Conservation (phyloP, 345 rosid genomes). For the Aethionema arabicum region DNA sequence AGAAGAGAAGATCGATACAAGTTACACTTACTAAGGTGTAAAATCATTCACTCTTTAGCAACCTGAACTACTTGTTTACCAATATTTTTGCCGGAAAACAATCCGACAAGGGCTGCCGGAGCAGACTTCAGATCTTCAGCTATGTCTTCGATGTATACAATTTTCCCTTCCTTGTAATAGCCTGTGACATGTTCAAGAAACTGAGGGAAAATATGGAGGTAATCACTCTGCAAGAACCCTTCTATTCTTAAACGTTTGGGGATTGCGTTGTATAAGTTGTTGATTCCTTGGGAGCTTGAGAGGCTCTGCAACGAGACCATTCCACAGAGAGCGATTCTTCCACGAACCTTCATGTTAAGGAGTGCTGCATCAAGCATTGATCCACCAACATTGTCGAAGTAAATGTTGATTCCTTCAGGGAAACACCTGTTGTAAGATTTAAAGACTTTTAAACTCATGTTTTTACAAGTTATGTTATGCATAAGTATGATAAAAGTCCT, state of each 20-base stretch:
- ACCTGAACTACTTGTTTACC: slow-evolving; percentile 55
- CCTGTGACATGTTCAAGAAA: slow-evolving; percentile 47
- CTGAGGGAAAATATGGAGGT: slow-evolving; percentile 48
- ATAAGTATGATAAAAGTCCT: background rate
- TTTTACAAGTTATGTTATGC: background rate
- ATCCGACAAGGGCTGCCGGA: slow-evolving; percentile 61
- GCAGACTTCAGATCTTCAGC: slow-evolving; percentile 57
- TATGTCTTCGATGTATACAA: slow-evolving; percentile 67
- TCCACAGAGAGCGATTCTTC: slow-evolving; percentile 71
- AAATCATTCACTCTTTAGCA: slow-evolving; percentile 31
- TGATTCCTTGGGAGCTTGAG: slow-evolving; percentile 45
- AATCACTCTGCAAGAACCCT: slow-evolving; percentile 70
- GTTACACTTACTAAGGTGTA: background rate
- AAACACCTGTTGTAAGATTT: slow-evolving; percentile 43
- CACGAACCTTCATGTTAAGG: slow-evolving; percentile 58
- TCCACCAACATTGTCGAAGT: slow-evolving; percentile 81
- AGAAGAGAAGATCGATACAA: too few species aligned
- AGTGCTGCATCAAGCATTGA: slow-evolving; percentile 66
- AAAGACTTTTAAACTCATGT: slow-evolving; percentile 1
- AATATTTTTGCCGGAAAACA: slow-evolving; percentile 62
- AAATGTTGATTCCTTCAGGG: slow-evolving; percentile 65
- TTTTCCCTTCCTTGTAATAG: slow-evolving; percentile 54
- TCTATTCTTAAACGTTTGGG: slow-evolving; percentile 52
- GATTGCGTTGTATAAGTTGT: slow-evolving; percentile 45
- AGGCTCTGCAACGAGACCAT: slow-evolving; percentile 55